Percentiles rank a stretch among this genome's conserved stretches.
These are phyloP conservation scores for Tricharina praecox DNA, from an alignment of 495 filamentous ascomycete genomes.

Conservation along the genomic window DNA sequence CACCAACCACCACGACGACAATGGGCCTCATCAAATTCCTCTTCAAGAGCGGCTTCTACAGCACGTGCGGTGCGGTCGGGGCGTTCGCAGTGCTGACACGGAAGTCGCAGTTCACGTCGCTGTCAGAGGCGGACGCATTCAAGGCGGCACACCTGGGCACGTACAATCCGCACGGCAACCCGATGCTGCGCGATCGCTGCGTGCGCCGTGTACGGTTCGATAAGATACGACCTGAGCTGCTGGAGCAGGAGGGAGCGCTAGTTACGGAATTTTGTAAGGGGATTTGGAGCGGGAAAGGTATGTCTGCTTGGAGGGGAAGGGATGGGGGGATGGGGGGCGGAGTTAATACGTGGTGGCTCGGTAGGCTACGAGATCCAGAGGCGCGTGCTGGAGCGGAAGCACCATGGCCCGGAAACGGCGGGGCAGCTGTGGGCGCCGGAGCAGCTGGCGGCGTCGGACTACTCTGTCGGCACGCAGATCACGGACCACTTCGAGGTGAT, in stretches of 20 bases:
- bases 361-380: constrained; percentile 53
- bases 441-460: constrained; percentile 38
- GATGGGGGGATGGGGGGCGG: constrained; percentile 1
- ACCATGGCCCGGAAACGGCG: constrained; percentile 42
- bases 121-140: constrained; percentile 36
- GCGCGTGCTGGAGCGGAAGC: constrained; percentile 43
- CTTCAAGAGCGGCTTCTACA: constrained; percentile 31
- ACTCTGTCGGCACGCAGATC: constrained; percentile 46
- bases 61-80: constrained; percentile 1
- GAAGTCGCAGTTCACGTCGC: constrained; percentile 25
- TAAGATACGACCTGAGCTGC: constrained; percentile 46
- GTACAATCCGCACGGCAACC: constrained; percentile 46
- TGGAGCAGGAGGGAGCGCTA: constrained; percentile 43
- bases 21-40: constrained; percentile 37
- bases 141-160: constrained; percentile 36
- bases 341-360: no score
- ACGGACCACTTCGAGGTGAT: constrained; percentile 68
- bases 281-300: constrained; percentile 49
- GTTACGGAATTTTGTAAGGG: constrained; percentile 47
- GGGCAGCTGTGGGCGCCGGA: constrained; percentile 44
- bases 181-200: constrained; percentile 44
- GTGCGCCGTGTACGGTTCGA: constrained; percentile 43
- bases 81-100: background rate
- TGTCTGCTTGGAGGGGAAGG: constrained; percentile 16
- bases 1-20: background rate